A percentile compares a stretch with the other conserved stretches of the same genome.
phyloP scores from a whole-genome alignment of 129 eudicot species.

The Flaveria ramosissima region DNA sequence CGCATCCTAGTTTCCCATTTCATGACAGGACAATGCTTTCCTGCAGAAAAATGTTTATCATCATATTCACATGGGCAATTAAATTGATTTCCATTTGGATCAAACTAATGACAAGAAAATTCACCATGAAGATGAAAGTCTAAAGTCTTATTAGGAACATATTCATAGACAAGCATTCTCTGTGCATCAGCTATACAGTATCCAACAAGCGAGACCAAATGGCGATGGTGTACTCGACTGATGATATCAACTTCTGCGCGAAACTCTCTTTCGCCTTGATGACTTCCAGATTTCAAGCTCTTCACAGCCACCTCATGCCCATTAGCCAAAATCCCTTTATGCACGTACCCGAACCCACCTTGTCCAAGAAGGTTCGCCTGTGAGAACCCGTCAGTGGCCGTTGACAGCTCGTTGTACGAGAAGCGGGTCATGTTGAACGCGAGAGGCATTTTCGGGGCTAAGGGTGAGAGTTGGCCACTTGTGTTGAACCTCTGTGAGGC shows the following conservation, averaged over 20 bases:
- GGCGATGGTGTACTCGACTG: slow-evolving; percentile 74
- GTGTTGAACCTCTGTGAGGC: slow-evolving; percentile 25
- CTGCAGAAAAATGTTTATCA: slow-evolving; percentile 42
- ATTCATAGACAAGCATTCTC: slow-evolving; percentile 64
- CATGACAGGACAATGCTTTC: slow-evolving; percentile 58
- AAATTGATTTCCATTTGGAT: slow-evolving; percentile 6
- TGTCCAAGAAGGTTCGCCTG: slow-evolving; percentile 54
- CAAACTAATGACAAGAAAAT: slow-evolving; percentile 19
- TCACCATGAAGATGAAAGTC: slow-evolving; percentile 62
- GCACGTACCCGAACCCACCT: slow-evolving; percentile 67
- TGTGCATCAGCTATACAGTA: slow-evolving; percentile 58
- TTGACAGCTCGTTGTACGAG: slow-evolving; percentile 50
- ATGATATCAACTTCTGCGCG: slow-evolving; percentile 73
- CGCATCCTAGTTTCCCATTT: slow-evolving; percentile 65
- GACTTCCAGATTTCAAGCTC: slow-evolving; percentile 65
- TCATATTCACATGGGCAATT: not conserved
- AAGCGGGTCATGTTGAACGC: slow-evolving; percentile 53
- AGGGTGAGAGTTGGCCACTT: slow-evolving; percentile 26
- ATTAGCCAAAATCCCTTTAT: slow-evolving; percentile 55
- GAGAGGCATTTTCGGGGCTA: slow-evolving; percentile 28
- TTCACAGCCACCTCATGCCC: slow-evolving; percentile 67
- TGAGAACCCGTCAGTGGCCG: slow-evolving; percentile 56
- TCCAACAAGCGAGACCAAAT: slow-evolving; percentile 73
- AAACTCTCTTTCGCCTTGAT: slow-evolving; percentile 68
- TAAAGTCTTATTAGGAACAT: slow-evolving; percentile 56